Conservation (phyloP, 306 rosid genomes). For the Biancaea sappan region DNA sequence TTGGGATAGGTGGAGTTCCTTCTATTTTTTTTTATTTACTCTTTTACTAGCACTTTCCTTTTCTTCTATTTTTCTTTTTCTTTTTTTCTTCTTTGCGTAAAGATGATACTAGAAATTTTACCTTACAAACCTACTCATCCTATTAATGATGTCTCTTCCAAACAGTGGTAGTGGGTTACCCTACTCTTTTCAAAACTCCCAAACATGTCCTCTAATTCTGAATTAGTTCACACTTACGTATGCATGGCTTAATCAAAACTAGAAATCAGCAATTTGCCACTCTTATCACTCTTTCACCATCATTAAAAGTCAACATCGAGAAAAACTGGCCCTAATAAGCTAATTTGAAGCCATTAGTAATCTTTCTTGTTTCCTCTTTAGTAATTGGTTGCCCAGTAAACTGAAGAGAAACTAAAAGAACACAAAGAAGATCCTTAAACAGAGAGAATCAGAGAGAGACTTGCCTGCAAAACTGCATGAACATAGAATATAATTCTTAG, state of each 20-base stretch:
- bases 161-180: too few species aligned
- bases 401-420: neutral
- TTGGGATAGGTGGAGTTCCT: too few species aligned
- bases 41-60: too few species aligned
- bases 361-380: slow-evolving; percentile 25
- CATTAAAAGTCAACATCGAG: slow-evolving; percentile 41
- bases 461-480: slow-evolving; percentile 75
- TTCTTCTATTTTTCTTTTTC: too few species aligned
- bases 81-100: too few species aligned
- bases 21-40: too few species aligned
- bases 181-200: too few species aligned
- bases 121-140: too few species aligned
- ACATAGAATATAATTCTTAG: slow-evolving; percentile 54
- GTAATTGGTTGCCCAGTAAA: slow-evolving; percentile 30
- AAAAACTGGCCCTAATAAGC: slow-evolving; percentile 18
- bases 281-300: slow-evolving; percentile 39
- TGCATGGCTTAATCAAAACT: slow-evolving; percentile 37
- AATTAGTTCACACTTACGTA: too few species aligned
- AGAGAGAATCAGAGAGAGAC: slow-evolving; percentile 29
- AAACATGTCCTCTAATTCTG: too few species aligned
- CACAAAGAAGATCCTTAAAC: neutral
- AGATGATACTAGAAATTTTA: too few species aligned
- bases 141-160: too few species aligned
- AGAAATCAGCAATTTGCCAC: slow-evolving; percentile 24
- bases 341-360: neutral